Conservation (phyloP, 345 rosid genomes). For the Arabis hirsuta region DNA sequence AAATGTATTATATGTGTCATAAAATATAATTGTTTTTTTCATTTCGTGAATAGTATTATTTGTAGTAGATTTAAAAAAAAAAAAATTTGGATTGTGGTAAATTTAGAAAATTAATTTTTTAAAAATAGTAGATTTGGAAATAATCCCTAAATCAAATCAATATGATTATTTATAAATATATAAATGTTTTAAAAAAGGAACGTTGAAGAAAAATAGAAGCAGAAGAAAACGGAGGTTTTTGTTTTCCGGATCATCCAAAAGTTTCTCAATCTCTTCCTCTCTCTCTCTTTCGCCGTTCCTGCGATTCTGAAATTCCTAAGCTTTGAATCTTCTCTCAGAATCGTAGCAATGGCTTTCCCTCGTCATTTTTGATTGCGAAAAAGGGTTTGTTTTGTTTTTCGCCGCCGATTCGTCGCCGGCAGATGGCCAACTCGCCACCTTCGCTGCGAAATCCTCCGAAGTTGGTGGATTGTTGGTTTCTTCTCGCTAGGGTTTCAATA, state of each 20-base stretch:
- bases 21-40: too few species aligned
- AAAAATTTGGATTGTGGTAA: too few species aligned
- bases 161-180: background rate
- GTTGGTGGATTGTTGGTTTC: constrained; percentile 42
- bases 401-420: constrained; percentile 33
- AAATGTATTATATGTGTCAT: too few species aligned
- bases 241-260: constrained; percentile 21
- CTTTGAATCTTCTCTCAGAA: constrained; percentile 25
- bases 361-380: background rate
- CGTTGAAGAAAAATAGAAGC: constrained; percentile 34
- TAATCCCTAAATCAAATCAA: too few species aligned
- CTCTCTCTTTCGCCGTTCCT: constrained; percentile 27
- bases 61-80: too few species aligned
- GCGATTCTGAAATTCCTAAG: constrained; percentile 41
- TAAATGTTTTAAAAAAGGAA: constrained; percentile 16
- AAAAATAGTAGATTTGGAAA: too few species aligned
- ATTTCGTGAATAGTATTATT: too few species aligned
- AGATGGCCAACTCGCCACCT: constrained; percentile 43
- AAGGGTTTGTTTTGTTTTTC: background rate
- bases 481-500: constrained; percentile 45
- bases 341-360: constrained; percentile 41
- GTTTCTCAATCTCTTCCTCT: constrained; percentile 8
- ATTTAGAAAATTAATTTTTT: too few species aligned
- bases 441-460: constrained; percentile 19
- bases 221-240: constrained; percentile 39